Evolutionary conservation across 257 asterid genomes (phyloP), one percentile per base, ranked within the genome.

Genomic region (Nicotiana attenuata): DNA sequence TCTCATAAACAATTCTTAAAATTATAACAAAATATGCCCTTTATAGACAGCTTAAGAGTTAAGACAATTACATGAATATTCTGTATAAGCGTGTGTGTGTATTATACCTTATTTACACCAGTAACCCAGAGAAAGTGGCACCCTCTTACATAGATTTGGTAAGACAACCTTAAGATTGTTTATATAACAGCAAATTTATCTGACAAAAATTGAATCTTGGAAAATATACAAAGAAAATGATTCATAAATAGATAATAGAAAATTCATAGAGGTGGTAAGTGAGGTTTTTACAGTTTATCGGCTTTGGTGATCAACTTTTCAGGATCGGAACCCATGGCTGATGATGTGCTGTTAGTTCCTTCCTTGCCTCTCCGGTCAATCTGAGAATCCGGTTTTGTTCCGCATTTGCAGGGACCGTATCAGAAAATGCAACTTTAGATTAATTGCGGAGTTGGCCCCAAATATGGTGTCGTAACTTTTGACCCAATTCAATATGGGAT

Each of bases 241-340:
- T 28, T 66, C 41, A 65, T 26, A 53, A 26, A 41, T 2, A 20
- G 9, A 65, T 53, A n/a, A 15, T 56, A 31, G 52, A 22, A 67
- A 11, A 60, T 17, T 26, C 1, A 60, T 68, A 2, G 35, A 68
- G 31, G 68, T 59, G 19, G 16, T 17, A 16, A 64, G 15, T 50
- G 47, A 26, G 19, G 67, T 52, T 56, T 87, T 83, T 78, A 94
- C 99, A 94, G 87, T 85, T 96, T 96, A 88, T 96, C 99, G 66
- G 99, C 99, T 87, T 94, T 96, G 65, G 92, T 85, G 83, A 94
- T 88, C 97, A 96, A 77, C 90, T 93, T 92, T 4, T 88, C 92
- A 81, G 97, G 93, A 91, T 96, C 97, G 91, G 89, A 73, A 73
- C 93, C 91, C 99, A 95, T 95, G 86, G 88, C 84, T 84, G 89